phyloP scores from a whole-genome alignment of 306 rosid species.

The Cicer pinnatifidum region DNA sequence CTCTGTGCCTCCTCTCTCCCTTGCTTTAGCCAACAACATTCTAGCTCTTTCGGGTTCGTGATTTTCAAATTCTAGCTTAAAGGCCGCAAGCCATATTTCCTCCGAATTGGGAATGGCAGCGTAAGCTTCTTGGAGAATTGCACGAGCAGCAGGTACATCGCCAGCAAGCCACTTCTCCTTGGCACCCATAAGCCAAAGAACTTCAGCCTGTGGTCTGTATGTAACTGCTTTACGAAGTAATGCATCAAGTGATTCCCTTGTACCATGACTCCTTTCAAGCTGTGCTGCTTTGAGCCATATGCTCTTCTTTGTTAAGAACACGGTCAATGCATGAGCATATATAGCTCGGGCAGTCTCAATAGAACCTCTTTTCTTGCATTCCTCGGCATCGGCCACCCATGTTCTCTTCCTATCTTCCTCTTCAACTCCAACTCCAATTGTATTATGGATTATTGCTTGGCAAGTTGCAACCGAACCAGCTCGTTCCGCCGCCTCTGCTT shows the following conservation, averaged over 20 bases:
- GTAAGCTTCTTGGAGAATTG: slow-evolving; percentile 90
- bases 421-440: slow-evolving; percentile 86
- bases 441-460: slow-evolving; percentile 70
- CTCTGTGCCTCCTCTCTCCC: slow-evolving; percentile 92
- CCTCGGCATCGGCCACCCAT: slow-evolving; percentile 97
- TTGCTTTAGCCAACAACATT: slow-evolving; percentile 86
- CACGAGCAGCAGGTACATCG: slow-evolving; percentile 85
- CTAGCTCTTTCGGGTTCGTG: slow-evolving; percentile 95
- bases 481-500: slow-evolving; percentile 93
- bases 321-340: slow-evolving; percentile 83
- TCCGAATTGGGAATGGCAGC: slow-evolving; percentile 93
- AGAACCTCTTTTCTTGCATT: slow-evolving; percentile 90
- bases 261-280: slow-evolving; percentile 91
- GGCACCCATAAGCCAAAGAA: slow-evolving; percentile 98
- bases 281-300: slow-evolving; percentile 97
- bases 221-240: slow-evolving; percentile 85
- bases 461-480: slow-evolving; percentile 84
- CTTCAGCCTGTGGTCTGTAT: slow-evolving; percentile 93
- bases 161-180: slow-evolving; percentile 99
- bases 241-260: slow-evolving; percentile 88
- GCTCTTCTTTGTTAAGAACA: slow-evolving; percentile 87
- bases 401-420: slow-evolving; percentile 96
- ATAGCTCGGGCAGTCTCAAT: slow-evolving; percentile 92
- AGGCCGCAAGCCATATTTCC: slow-evolving; percentile 95
- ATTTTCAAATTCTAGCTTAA: slow-evolving; percentile 91